Conservation (phyloP, 2,329 filamentous ascomycete species). For the Neurospora sp. region DNA sequence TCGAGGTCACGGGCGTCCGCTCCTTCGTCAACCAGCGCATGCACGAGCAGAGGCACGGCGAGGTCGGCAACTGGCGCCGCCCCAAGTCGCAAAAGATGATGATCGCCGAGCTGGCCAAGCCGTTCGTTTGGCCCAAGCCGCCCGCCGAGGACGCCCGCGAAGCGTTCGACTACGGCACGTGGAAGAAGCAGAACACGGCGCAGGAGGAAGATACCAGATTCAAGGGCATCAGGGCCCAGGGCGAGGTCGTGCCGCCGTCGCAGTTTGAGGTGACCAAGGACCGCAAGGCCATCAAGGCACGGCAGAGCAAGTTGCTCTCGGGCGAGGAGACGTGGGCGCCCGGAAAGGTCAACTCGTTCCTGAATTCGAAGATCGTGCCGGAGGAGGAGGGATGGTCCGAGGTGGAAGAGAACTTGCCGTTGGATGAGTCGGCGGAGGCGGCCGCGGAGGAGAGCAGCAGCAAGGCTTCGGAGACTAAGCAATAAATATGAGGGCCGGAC, state of each 20-base stretch:
- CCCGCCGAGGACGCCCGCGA: slow-evolving; percentile 52
- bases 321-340: slow-evolving; percentile 9
- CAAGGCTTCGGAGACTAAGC: background rate
- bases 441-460: background rate
- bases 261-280: slow-evolving; percentile 18
- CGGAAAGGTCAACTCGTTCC: background rate
- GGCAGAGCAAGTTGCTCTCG: slow-evolving; percentile 42
- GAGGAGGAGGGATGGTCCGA: slow-evolving; percentile 12
- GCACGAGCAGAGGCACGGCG: slow-evolving; percentile 28
- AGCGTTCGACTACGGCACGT: slow-evolving; percentile 56
- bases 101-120: slow-evolving; percentile 80
- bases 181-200: slow-evolving; percentile 40
- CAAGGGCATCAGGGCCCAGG: slow-evolving; percentile 24
- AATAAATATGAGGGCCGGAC: background rate
- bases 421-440: slow-evolving; percentile 4
- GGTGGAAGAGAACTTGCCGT: slow-evolving; percentile 16
- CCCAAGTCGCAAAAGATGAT: slow-evolving; percentile 77
- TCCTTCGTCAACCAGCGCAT: slow-evolving; percentile 67
- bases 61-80: slow-evolving; percentile 53
- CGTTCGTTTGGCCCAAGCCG: slow-evolving; percentile 77
- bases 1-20: slow-evolving; percentile 63
- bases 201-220: slow-evolving; percentile 30
- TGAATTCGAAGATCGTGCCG: slow-evolving; percentile 4
- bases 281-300: slow-evolving; percentile 39
- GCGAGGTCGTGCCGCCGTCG: slow-evolving; percentile 22